These are phyloP conservation scores for Talaromyces stipitatus DNA, from an alignment of 495 filamentous ascomycete species.

Conservation along the genomic window DNA sequence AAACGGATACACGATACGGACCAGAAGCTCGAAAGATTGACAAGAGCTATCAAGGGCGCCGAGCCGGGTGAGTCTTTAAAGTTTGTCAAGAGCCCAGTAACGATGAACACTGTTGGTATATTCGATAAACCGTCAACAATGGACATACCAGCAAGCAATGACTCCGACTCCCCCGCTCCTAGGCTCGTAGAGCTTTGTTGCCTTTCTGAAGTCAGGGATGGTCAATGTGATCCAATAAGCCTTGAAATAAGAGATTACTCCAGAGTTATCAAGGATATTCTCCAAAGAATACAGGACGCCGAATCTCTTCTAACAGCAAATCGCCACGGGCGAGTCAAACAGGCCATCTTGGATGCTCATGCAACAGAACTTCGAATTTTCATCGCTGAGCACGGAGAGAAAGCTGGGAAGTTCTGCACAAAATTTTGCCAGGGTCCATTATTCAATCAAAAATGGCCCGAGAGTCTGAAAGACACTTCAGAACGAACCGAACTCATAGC, in stretches of 20 bases:
- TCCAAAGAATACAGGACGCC: not conserved
- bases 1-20: not conserved
- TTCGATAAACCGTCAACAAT: not conserved
- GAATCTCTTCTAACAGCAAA: not conserved
- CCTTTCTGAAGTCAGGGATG: not conserved
- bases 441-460: not conserved
- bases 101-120: not conserved
- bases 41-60: not conserved
- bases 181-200: not conserved
- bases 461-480: not conserved
- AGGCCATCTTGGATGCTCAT: not conserved
- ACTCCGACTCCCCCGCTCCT: not conserved
- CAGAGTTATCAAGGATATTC: not conserved
- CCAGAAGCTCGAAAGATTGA: not conserved
- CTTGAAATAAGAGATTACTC: not conserved
- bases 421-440: not conserved
- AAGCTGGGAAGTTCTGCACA: not conserved
- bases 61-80: not conserved
- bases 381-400: not conserved
- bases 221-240: not conserved
- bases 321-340: not conserved
- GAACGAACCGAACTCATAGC: not conserved
- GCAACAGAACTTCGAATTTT: not conserved
- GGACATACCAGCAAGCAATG: not conserved
- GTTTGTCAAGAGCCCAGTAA: not conserved